These are phyloP conservation scores for Coemansia sp. DNA, from an alignment of 192 early-diverging fungal genomes.

Conservation along the genomic window DNA sequence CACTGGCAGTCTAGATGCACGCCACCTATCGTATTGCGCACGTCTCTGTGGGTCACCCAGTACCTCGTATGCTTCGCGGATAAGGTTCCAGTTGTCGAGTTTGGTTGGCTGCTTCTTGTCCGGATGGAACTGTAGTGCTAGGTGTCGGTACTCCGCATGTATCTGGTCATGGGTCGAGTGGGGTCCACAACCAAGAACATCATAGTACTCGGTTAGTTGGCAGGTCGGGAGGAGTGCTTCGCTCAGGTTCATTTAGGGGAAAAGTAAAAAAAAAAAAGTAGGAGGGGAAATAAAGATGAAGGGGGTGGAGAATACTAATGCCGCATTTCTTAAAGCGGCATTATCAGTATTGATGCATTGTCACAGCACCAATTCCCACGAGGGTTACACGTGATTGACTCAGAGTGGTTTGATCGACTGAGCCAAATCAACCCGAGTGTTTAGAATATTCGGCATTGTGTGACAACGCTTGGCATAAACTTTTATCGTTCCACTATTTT, in stretches of 20 bases:
- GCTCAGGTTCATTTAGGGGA: not conserved
- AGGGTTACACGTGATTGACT: not conserved
- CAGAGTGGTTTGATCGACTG: constrained; percentile 1
- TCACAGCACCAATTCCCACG: not conserved
- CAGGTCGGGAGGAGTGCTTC: not conserved
- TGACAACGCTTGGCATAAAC: not conserved
- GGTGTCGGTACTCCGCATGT: constrained; percentile 27
- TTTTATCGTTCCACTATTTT: not conserved
- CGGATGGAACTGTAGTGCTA: constrained; percentile 27
- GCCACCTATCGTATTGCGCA: constrained; percentile 53
- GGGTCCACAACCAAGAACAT: constrained; percentile 31
- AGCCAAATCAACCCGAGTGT: too few species aligned
- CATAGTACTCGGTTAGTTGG: constrained; percentile 25
- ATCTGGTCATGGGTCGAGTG: constrained; percentile 29
- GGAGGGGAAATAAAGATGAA: too few species aligned
- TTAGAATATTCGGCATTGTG: not conserved
- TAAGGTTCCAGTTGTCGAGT: constrained; percentile 16
- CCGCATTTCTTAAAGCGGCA: too few species aligned
- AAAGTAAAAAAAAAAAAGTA: too few species aligned
- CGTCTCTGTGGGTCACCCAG: constrained; percentile 23
- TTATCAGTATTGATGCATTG: not conserved
- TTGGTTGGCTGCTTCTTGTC: constrained; percentile 15
- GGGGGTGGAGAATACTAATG: too few species aligned
- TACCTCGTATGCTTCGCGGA: constrained; percentile 37
- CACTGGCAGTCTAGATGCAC: constrained; percentile 20